Base-by-base conservation (phyloP, 2,329 filamentous ascomycete species). In the Diaporthe citriasiana region DNA sequence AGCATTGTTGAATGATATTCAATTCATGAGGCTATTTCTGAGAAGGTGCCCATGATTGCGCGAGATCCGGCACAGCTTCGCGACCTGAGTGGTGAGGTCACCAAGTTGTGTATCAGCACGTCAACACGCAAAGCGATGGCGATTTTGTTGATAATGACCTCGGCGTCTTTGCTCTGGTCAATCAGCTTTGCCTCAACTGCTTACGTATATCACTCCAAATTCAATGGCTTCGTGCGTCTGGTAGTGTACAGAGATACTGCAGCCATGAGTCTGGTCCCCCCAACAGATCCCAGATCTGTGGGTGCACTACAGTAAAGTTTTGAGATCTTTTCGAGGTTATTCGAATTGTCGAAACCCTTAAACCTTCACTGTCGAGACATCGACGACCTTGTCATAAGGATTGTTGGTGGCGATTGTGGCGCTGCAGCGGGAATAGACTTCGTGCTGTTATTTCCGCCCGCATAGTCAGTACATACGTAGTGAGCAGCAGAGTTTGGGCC, bases 41-140 rank as follows among this genome's bases (percentile, higher is more conserved):
- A 33, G 9, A 45, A 4, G 38, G n/a, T 47, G 57, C 27, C 22
- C 51, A 50, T 68, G 51, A 57, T 40, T 35, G 59, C 47, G 50
- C n/a, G 17, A 50, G 42, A 63, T 71, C 56, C 70, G 45, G 47
- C 47, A 56, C 47, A 22, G 12, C 30, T 65, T 30, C 12, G 22
- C 38, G 30, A 59, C 40, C 17, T 35, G n/a, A 53, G 47, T 53
- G 63, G 63, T 59, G 60, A 45, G 38, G 51, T 72, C 57, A 68
- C 47, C 17, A 9, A 35, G 55, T 15, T 51, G 55, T 63, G 45
- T 22, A 70, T 22, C 53, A 73, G 60, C 71, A 73, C 71, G 71
- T 68, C 63, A 73, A 60, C 8, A 5, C n/a, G 4, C 4, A 27
- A 45, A 40, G 53, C 42, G 27, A 73, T 73, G 71, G 71, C 71